These are phyloP conservation scores for Pichia sp. DNA, from an alignment of 1,139 yeast genomes.

Conservation along the genomic window DNA sequence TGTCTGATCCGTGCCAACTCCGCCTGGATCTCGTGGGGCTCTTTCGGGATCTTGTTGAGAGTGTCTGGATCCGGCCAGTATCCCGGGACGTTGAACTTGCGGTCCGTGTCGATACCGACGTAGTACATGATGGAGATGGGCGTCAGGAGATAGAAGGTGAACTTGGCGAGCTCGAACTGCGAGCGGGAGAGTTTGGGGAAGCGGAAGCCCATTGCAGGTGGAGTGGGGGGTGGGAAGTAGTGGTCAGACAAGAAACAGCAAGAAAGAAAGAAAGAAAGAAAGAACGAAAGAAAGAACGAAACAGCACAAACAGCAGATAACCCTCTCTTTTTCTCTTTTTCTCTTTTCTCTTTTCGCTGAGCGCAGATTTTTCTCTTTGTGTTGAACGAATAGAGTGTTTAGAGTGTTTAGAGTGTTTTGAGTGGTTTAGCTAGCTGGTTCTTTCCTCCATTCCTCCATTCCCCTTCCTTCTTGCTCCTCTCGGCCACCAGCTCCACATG, in stretches of 20 bases:
- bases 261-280: background rate
- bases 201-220: background rate
- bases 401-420: too few relatives aligned
- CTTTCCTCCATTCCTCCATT: too few relatives aligned
- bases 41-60: slow-evolving; percentile 84
- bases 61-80: slow-evolving; percentile 97
- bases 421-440: too few relatives aligned
- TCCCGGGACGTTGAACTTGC: slow-evolving; percentile 86
- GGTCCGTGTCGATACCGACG: slow-evolving; percentile 85
- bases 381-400: too few relatives aligned
- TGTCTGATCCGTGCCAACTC: slow-evolving; percentile 81
- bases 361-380: too few relatives aligned
- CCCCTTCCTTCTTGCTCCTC: too few relatives aligned
- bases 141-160: slow-evolving; percentile 77
- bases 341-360: too few relatives aligned
- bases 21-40: slow-evolving; percentile 84
- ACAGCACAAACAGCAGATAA: background rate
- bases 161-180: slow-evolving; percentile 40
- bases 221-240: background rate
- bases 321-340: too few relatives aligned
- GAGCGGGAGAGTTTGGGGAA: slow-evolving; percentile 28
- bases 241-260: background rate
- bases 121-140: slow-evolving; percentile 89
- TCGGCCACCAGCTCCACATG: too few relatives aligned
- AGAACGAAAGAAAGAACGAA: background rate